Base-by-base conservation (phyloP, 768 basidiomycete genomes). In the Lanmaoa pseudosensibilis region DNA sequence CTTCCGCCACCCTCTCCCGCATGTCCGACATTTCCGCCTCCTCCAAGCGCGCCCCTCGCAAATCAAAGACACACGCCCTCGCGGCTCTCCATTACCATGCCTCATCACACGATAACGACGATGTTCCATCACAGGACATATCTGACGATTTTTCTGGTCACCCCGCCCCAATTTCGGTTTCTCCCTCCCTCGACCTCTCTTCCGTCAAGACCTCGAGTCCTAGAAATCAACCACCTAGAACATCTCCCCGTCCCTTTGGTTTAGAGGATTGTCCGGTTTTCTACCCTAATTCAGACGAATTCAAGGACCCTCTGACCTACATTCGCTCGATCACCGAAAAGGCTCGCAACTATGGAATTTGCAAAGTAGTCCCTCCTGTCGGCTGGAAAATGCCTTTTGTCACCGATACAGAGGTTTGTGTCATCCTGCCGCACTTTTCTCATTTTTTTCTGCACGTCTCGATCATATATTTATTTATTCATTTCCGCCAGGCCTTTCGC, bases 311-410 rank as follows among this genome's bases (percentile, higher is more conserved):
- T 37, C 88, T 97, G 88, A 82, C 83, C 43, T 99, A 98, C 73
- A 90, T 99, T 72, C 84, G 83, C 69, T 85, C 85, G 56, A 89
- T 95, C 61, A 81, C 86, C 19, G 83, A 83, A 50, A 73, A 78
- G 33, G 96, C 89, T 1, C 80, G 78, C 68, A 74, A 83, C 46
- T 92, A 83, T 68, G 97, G 97, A 25, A 94, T 99, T 65, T 95
- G 92, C 77, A 99, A 99, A 78, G 85, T 99, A 54, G 83, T 98
- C 25, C 97, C 97, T 58, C 97, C 97, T 2, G 79, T 81, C 54
- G 89, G 83, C 21, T 99, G 97, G 97, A 83, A 88, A 64, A 96
- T 97, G 87, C 92, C 96, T 9, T 98, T 97, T 69, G 87, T 92
- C 12, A 91, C 95, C 44, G 88, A 98, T 69, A 93, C 93, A 18